Conservation (phyloP, 2,329 filamentous ascomycete species). For the Epichloe baconii region DNA sequence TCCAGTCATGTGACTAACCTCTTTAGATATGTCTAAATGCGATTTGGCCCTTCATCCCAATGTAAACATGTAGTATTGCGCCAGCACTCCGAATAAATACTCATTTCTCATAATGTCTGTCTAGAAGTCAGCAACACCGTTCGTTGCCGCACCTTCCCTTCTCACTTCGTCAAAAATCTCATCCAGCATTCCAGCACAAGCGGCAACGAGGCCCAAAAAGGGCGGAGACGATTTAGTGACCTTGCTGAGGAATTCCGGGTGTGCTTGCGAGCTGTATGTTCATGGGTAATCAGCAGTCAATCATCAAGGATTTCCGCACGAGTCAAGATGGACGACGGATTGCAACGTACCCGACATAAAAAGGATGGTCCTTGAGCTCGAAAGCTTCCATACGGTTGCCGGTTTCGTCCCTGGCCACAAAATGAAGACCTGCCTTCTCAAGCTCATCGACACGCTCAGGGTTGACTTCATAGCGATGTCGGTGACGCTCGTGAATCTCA, state of each 20-base stretch:
- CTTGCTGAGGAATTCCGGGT: constrained; percentile 72
- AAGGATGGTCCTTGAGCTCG: constrained; percentile 72
- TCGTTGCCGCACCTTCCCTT: not conserved
- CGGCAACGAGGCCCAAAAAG: constrained; percentile 77
- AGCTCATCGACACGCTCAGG: constrained; percentile 60
- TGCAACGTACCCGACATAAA: constrained; percentile 43
- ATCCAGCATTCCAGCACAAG: constrained; percentile 54
- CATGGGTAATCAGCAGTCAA: not conserved
- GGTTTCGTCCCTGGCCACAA: constrained; percentile 68
- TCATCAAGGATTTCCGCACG: not conserved
- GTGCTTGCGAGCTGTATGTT: constrained; percentile 57
- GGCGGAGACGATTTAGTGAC: constrained; percentile 25
- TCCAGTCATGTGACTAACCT: too few species aligned
- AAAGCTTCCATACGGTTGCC: constrained; percentile 73
- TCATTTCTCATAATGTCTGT: not conserved
- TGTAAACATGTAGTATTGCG: too few species aligned
- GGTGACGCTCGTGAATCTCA: constrained; percentile 59
- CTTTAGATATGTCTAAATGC: too few species aligned
- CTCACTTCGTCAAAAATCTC: constrained; percentile 13
- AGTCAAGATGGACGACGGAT: not conserved
- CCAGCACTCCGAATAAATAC: too few species aligned
- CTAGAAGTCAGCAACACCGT: constrained; percentile 2
- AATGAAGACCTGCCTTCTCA: constrained; percentile 53
- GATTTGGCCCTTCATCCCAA: too few species aligned
- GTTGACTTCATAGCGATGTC: constrained; percentile 87